Percentiles rank a stretch among this genome's conserved stretches.
These are phyloP conservation scores for Murraya koenigii DNA, from an alignment of 345 rosid species.

Conservation along the genomic window DNA sequence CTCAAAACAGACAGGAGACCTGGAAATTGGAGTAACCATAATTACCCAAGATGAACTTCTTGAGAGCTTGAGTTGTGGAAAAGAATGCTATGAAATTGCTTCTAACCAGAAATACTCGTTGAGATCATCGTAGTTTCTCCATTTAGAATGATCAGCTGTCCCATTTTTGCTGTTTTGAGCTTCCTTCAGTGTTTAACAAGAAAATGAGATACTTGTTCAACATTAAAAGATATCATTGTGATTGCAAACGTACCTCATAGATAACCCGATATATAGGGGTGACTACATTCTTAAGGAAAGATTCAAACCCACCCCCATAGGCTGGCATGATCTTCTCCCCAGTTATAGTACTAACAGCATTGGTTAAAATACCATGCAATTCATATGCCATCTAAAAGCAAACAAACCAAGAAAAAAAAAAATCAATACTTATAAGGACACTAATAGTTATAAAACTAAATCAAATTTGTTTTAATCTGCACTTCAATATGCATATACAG, in stretches of 20 bases:
- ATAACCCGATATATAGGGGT: constrained; percentile 78
- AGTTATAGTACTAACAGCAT: constrained; percentile 48
- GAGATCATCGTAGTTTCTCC: constrained; percentile 99
- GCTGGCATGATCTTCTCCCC: constrained; percentile 63
- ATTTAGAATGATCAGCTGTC: constrained; percentile 77
- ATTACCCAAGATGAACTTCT: constrained; percentile 10
- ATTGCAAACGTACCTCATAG: constrained; percentile 40
- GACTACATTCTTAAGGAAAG: constrained; percentile 73
- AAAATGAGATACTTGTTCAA: constrained; percentile 18
- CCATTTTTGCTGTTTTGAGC: constrained; percentile 76
- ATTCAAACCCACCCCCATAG: constrained; percentile 61
- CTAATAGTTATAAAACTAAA: not conserved
- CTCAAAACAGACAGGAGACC: constrained; percentile 86
- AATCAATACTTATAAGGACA: not conserved
- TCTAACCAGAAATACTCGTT: constrained; percentile 91
- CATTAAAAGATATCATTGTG: constrained; percentile 12
- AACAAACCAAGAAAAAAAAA: not conserved
- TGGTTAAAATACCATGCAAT: constrained; percentile 67
- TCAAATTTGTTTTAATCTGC: not conserved
- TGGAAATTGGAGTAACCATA: constrained; percentile 33
- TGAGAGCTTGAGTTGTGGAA: constrained; percentile 12
- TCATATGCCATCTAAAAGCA: constrained; percentile 81
- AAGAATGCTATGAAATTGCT: not conserved
- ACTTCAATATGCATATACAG: not conserved
- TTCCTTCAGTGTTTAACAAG: constrained; percentile 56